Base-by-base conservation (phyloP, 345 rosid species). In the Sisymbrium altissimum region DNA sequence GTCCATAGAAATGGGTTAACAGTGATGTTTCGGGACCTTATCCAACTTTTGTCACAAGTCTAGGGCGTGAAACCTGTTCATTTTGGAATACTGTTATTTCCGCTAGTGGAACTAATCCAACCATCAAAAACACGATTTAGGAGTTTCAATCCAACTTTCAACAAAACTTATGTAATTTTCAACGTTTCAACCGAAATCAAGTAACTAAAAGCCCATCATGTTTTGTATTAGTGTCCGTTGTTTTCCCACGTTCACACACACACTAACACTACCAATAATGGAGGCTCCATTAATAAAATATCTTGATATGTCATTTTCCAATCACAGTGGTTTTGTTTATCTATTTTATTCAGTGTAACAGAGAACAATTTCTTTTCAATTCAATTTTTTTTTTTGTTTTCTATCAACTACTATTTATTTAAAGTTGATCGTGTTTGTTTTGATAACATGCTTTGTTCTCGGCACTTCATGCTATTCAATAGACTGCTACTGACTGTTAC, bases 241-340 rank as follows among this genome's bases (percentile, higher is more conserved):
- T 54, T 57, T 74, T 38, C n/a, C 78, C 72, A 66, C 43, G 60
- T 74, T 46, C 66, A 74, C 52, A 74, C 15, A 64, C 4, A 55
- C 7, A 11, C 46, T 44, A 65, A 55, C 7, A 11, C 48, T 45
- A 65, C n/a, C 78, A 67, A 58, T 74, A 74, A 74, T 49, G 54
- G 73, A 19, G 68, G 12, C 32, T 66, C 61, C 48, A 48, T 58
- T 46, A 38, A 39, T 53, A 18, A 52, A 36, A 32, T 54, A 53
- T 74, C 67, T 38, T 58, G 67, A 57, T 32, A 57, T 59, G 68
- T 67, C 68, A 67, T 59, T 68, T 67, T 74, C 78, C 38, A 18
- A 15, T 32, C 44, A 11, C 67, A 58, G 40, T 48, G 13, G 1
- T 17, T 27, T 63, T 29, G 6, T 27, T 40, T 53, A 65, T n/a